Percentiles rank a stretch among this genome's conserved stretches.
phyloP scores from a whole-genome alignment of 192 early-diverging fungal species.

The Chytriomyces hyalinus region DNA sequence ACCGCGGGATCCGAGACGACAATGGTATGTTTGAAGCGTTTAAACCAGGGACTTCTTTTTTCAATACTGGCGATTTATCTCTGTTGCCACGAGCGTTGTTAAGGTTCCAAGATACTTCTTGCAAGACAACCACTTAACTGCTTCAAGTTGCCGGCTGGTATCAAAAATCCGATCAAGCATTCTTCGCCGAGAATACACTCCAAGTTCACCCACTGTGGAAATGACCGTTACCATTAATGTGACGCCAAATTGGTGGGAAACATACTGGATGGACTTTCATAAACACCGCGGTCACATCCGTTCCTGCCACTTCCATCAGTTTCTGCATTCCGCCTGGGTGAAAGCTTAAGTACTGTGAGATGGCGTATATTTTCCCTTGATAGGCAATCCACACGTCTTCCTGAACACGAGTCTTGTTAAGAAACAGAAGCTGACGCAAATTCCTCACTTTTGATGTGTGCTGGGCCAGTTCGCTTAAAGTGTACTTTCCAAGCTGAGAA shows the following conservation, averaged over 20 bases:
- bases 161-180: background rate
- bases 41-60: too few species aligned
- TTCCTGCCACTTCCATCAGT: background rate
- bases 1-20: too few species aligned
- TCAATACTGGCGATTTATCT: too few species aligned
- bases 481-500: background rate
- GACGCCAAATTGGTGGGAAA: too few species aligned
- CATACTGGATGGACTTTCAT: background rate
- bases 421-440: background rate
- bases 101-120: too few species aligned
- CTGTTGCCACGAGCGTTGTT: too few species aligned
- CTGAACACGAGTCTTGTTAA: background rate
- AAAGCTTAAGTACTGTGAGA: background rate
- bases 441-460: background rate
- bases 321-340: background rate
- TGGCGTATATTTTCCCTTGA: background rate
- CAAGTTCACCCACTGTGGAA: background rate
- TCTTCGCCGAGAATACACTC: background rate
- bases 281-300: background rate
- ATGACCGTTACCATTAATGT: too few species aligned
- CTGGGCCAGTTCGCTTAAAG: background rate
- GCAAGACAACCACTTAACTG: too few species aligned
- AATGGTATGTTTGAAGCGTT: too few species aligned
- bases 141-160: background rate
- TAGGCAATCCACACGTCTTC: background rate